A percentile compares a stretch with the other conserved stretches of the same genome.
phyloP scores from a whole-genome alignment of 2,329 filamentous ascomycete species.

The Teratosphaeria zuluensis region DNA sequence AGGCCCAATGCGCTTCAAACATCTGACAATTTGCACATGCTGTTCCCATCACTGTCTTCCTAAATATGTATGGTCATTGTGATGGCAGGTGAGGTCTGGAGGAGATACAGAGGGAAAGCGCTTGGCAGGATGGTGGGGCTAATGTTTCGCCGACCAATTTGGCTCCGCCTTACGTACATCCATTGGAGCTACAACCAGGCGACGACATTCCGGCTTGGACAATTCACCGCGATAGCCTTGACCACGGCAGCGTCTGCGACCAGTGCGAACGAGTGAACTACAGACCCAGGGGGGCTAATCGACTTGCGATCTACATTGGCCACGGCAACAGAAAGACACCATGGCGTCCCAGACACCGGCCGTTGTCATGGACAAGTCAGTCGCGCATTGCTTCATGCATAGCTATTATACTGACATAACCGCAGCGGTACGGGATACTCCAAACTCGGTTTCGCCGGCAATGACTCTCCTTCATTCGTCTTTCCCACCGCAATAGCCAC shows the following conservation, averaged over 20 bases:
- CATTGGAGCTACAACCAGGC: not conserved
- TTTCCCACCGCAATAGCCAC: constrained; percentile 98
- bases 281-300: not conserved
- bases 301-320: not conserved
- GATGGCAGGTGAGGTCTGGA: not conserved
- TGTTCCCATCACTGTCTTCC: not conserved
- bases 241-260: not conserved
- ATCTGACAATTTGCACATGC: not conserved
- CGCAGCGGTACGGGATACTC: constrained; percentile 96
- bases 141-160: constrained; percentile 1
- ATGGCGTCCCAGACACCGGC: constrained; percentile 99
- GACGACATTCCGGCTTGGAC: not conserved
- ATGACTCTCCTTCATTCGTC: constrained; percentile 97
- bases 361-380: constrained; percentile 99
- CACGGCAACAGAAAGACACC: constrained; percentile 19
- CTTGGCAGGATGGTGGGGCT: not conserved
- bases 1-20: not conserved
- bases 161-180: constrained; percentile 1
- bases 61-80: not conserved
- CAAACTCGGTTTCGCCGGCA: constrained; percentile 98
- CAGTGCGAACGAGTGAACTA: not conserved
- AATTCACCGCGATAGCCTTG: not conserved
- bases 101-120: not conserved
- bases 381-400: not conserved
- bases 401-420: constrained; percentile 12